These are phyloP conservation scores for Thelonectria rubi DNA, from an alignment of 2,329 filamentous ascomycete species.

Conservation along the genomic window DNA sequence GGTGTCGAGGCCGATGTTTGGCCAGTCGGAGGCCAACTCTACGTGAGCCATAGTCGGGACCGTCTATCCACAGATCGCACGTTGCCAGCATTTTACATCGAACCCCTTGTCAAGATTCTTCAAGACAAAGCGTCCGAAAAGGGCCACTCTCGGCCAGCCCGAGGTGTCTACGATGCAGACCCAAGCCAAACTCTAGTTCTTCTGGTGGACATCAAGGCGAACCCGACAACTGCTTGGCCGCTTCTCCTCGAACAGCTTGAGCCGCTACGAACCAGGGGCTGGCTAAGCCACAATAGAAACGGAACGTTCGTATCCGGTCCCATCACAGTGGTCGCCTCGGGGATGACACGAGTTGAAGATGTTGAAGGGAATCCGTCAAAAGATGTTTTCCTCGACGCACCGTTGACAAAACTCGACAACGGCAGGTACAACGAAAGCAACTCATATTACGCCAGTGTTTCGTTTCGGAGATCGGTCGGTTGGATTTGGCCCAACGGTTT, in stretches of 20 bases:
- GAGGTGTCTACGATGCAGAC: constrained; percentile 66
- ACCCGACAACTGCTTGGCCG: constrained; percentile 37
- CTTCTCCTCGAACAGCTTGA: constrained; percentile 53
- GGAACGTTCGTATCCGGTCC: constrained; percentile 61
- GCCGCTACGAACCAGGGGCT: constrained; percentile 67
- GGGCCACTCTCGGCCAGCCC: constrained; percentile 30
- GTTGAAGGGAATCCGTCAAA: constrained; percentile 45
- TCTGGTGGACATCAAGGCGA: constrained; percentile 75
- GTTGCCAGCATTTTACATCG: constrained; percentile 69
- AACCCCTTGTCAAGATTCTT: constrained; percentile 69
- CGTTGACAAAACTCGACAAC: constrained; percentile 55
- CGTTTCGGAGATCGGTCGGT: constrained; percentile 65
- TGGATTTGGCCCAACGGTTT: constrained; percentile 56
- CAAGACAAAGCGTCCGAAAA: constrained; percentile 52
- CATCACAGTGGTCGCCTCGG: constrained; percentile 75
- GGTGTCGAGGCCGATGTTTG: constrained; percentile 77
- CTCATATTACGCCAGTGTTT: constrained; percentile 72
- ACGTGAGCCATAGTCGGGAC: constrained; percentile 69
- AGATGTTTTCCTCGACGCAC: constrained; percentile 74
- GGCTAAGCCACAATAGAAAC: constrained; percentile 63
- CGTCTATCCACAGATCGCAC: constrained; percentile 65
- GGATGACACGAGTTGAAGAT: constrained; percentile 48
- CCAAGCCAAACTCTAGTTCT: constrained; percentile 66
- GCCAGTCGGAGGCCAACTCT: constrained; percentile 63
- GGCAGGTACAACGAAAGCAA: constrained; percentile 60